Conservation (phyloP, 176 grass and related monocot species). For the Panicum miliaceum region DNA sequence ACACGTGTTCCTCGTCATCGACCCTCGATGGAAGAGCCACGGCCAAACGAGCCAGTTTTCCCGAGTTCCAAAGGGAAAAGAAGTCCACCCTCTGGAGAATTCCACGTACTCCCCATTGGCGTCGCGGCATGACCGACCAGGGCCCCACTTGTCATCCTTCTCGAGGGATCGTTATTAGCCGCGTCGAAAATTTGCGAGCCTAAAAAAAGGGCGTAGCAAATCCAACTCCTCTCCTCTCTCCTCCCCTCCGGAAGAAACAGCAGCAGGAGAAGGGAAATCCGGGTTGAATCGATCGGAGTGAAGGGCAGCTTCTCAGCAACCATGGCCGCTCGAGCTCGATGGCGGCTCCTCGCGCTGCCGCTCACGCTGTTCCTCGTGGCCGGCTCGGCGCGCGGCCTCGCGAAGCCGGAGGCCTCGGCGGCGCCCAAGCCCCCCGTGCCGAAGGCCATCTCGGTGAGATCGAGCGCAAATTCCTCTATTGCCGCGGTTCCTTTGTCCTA, state of each 20-base stretch:
- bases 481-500: neutral
- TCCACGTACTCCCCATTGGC: neutral
- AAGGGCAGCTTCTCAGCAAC: conserved; percentile 7
- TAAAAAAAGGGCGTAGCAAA: neutral
- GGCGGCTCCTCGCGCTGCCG: conserved; percentile 47
- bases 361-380: conserved; percentile 46
- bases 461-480: neutral
- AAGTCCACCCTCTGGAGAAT: neutral
- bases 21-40: neutral
- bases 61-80: neutral
- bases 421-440: conserved; percentile 46
- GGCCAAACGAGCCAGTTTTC: neutral
- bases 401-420: conserved; percentile 33
- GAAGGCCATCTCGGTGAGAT: conserved; percentile 78
- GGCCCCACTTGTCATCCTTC: conserved; percentile 15
- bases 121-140: neutral
- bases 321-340: conserved; percentile 52
- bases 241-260: neutral
- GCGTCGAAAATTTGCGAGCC: neutral
- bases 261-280: neutral
- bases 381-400: conserved; percentile 37
- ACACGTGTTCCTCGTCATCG: conserved; percentile 43
- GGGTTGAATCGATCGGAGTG: neutral
- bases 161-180: neutral
- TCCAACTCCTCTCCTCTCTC: neutral